A percentile compares a stretch with the other conserved stretches of the same genome.
phyloP scores from a whole-genome alignment of 1,284 basidiomycete species.

The Inonotus hispidus region DNA sequence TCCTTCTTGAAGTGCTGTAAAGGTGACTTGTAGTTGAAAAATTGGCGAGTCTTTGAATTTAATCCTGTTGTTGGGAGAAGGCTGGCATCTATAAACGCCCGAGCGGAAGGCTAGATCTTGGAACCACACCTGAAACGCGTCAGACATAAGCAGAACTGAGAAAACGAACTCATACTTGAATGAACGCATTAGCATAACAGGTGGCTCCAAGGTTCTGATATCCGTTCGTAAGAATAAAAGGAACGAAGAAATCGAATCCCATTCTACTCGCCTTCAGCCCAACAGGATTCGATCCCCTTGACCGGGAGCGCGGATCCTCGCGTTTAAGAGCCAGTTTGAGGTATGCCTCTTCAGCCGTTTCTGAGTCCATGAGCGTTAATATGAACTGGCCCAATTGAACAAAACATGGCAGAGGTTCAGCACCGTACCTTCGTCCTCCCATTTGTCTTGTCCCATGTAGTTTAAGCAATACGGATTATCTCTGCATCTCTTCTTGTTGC shows the following conservation, averaged over 20 bases:
- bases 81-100: slow-evolving; percentile 57
- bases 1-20: slow-evolving; percentile 78
- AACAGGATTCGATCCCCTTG: slow-evolving; percentile 60
- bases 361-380: slow-evolving; percentile 32
- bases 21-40: slow-evolving; percentile 69
- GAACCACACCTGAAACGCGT: slow-evolving; percentile 55
- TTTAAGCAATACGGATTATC: slow-evolving; percentile 80
- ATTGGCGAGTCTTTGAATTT: slow-evolving; percentile 57
- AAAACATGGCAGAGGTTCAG: background rate
- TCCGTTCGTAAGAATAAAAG: background rate
- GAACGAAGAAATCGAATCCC: background rate
- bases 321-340: slow-evolving; percentile 48
- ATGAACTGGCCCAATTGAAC: slow-evolving; percentile 21
- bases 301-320: slow-evolving; percentile 44
- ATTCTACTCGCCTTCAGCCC: slow-evolving; percentile 64
- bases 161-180: slow-evolving; percentile 54
- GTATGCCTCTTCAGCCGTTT: slow-evolving; percentile 45
- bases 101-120: slow-evolving; percentile 59
- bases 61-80: slow-evolving; percentile 38
- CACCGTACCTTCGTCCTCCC: slow-evolving; percentile 59
- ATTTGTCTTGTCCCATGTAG: slow-evolving; percentile 74
- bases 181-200: slow-evolving; percentile 88
- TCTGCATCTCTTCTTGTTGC: slow-evolving; percentile 62
- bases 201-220: slow-evolving; percentile 86
- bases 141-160: background rate